phyloP scores from a whole-genome alignment of 2,329 filamentous ascomycete species.

The Monosporascus sp. region DNA sequence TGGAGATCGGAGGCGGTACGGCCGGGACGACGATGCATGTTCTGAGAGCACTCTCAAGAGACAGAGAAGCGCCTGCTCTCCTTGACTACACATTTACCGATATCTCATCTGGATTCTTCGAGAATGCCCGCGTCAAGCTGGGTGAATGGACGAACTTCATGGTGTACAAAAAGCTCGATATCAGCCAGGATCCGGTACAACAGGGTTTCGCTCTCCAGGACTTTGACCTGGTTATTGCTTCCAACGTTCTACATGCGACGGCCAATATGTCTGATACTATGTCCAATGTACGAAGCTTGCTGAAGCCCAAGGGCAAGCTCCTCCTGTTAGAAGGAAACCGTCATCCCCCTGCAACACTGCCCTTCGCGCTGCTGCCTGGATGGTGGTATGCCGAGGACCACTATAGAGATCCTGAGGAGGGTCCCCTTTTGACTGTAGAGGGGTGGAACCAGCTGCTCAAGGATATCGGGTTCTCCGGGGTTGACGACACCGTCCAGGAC shows the following conservation, averaged over 20 bases:
- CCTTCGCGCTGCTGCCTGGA: slow-evolving; percentile 2
- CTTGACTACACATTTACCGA: slow-evolving; percentile 19
- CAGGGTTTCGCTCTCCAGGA: slow-evolving; percentile 9
- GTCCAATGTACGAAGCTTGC: slow-evolving; percentile 2
- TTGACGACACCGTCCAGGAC: slow-evolving; percentile 6
- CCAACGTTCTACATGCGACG: slow-evolving; percentile 14
- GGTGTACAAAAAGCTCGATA: slow-evolving; percentile 7
- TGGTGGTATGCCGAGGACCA: slow-evolving; percentile 9
- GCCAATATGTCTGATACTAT: slow-evolving; percentile 2
- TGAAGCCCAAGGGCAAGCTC: slow-evolving; percentile 6
- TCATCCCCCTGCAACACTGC: neutral
- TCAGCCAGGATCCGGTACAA: slow-evolving; percentile 6
- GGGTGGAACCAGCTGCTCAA: slow-evolving; percentile 10
- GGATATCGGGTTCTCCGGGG: slow-evolving; percentile 9
- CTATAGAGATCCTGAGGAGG: slow-evolving; percentile 3
- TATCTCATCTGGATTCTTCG: slow-evolving; percentile 16
- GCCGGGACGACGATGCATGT: slow-evolving; percentile 16
- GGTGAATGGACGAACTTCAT: slow-evolving; percentile 3
- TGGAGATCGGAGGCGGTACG: slow-evolving; percentile 17
- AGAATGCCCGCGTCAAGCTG: slow-evolving; percentile 11
- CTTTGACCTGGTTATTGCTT: slow-evolving; percentile 15
- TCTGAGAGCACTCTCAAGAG: slow-evolving; percentile 24
- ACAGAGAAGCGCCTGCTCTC: slow-evolving; percentile 4
- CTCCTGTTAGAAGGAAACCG: slow-evolving; percentile 2
- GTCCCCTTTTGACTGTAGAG: slow-evolving; percentile 5